phyloP scores from a whole-genome alignment of 768 basidiomycete genomes.

The Tricholoma terreum region DNA sequence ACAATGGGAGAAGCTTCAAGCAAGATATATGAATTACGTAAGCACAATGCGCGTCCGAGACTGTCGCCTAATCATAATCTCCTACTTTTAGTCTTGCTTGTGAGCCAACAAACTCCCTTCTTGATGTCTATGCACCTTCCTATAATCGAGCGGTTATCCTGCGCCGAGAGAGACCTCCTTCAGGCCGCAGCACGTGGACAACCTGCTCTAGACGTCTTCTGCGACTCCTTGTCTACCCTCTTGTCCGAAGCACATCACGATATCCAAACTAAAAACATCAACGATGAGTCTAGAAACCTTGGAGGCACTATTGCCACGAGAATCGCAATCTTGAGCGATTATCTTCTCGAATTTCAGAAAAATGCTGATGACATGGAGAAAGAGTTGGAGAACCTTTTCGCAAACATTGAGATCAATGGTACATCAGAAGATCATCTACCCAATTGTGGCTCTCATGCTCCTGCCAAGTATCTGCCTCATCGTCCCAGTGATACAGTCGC shows the following conservation, averaged over 20 bases:
- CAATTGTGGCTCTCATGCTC: neutral
- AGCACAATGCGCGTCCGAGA: too few relatives aligned
- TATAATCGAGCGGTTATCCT: neutral
- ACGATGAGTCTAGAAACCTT: slow-evolving; percentile 6
- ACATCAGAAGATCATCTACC: neutral
- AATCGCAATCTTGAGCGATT: slow-evolving; percentile 11
- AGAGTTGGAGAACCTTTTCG: slow-evolving; percentile 15
- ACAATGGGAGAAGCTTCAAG: too few relatives aligned
- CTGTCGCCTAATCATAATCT: too few relatives aligned
- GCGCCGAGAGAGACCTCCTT: slow-evolving; percentile 5
- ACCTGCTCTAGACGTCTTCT: slow-evolving; percentile 4
- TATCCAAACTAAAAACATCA: neutral
- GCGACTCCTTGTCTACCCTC: slow-evolving; percentile 1
- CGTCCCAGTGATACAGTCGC: neutral
- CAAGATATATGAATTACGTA: too few relatives aligned
- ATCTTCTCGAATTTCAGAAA: slow-evolving; percentile 7
- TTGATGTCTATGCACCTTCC: neutral
- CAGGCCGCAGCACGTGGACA: neutral
- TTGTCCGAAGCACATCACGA: neutral
- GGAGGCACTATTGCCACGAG: slow-evolving; percentile 12
- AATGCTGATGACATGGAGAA: slow-evolving; percentile 2
- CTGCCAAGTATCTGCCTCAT: neutral
- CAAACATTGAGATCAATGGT: neutral
- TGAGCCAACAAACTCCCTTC: too few relatives aligned
- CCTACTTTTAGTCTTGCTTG: too few relatives aligned